phyloP scores from a whole-genome alignment of 2,329 filamentous ascomycete genomes.

The Trichoderma atroviride region DNA sequence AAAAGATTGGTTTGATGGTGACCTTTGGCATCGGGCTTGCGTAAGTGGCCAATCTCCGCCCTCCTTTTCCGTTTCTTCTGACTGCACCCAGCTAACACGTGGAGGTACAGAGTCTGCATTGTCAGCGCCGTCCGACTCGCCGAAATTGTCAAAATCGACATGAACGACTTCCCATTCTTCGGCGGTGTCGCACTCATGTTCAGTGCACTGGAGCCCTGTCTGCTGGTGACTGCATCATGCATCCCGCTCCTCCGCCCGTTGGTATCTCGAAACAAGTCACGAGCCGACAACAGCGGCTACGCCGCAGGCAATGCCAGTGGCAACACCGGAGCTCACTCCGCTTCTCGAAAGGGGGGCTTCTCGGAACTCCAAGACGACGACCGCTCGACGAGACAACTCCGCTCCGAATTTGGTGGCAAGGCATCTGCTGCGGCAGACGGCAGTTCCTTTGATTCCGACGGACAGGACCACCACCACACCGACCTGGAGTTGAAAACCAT shows the following conservation, averaged over 20 bases:
- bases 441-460: not conserved
- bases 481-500: not conserved
- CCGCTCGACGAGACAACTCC: not conserved
- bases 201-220: not conserved
- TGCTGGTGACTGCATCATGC: not conserved
- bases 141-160: not conserved
- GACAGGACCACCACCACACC: not conserved
- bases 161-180: not conserved
- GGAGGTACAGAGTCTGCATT: not conserved
- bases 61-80: not conserved
- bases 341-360: not conserved
- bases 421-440: not conserved
- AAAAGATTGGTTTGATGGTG: not conserved
- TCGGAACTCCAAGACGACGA: not conserved
- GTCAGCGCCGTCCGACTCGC: not conserved
- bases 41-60: not conserved
- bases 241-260: not conserved
- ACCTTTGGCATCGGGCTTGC: not conserved
- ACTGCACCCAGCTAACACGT: not conserved
- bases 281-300: not conserved
- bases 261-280: not conserved
- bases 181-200: not conserved
- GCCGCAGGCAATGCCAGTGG: not conserved
- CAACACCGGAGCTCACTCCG: not conserved
- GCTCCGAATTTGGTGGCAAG: not conserved